Percentiles rank a stretch among this genome's conserved stretches.
Conservation (phyloP, 1,284 basidiomycete species). For the Omphalotus olearius region DNA sequence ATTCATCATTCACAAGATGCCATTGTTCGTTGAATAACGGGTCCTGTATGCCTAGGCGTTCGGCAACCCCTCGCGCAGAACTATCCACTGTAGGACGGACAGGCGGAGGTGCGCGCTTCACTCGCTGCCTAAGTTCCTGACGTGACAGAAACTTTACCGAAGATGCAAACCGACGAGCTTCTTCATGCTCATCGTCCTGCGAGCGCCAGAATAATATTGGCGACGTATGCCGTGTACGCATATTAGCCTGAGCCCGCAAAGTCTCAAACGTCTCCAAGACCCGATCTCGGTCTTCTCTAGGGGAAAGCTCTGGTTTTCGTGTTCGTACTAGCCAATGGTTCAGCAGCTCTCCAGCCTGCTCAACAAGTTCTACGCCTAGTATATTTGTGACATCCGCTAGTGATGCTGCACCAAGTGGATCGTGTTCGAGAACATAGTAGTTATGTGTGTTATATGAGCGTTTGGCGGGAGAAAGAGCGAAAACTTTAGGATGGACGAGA, state of each 20-base stretch:
- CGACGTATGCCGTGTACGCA: too few species aligned
- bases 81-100: slow-evolving; percentile 23
- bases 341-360: slow-evolving; percentile 80
- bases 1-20: slow-evolving; percentile 84
- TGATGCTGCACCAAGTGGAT: slow-evolving; percentile 46
- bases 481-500: slow-evolving; percentile 4
- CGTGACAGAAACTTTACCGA: slow-evolving; percentile 54
- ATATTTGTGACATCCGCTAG: slow-evolving; percentile 52
- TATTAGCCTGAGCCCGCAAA: slow-evolving; percentile 33
- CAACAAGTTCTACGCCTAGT: slow-evolving; percentile 84
- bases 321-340: slow-evolving; percentile 86
- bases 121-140: slow-evolving; percentile 60
- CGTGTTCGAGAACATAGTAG: slow-evolving; percentile 87
- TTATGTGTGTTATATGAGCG: slow-evolving; percentile 75
- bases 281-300: slow-evolving; percentile 40
- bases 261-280: slow-evolving; percentile 49
- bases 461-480: slow-evolving; percentile 27
- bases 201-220: slow-evolving; percentile 27
- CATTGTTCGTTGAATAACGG: slow-evolving; percentile 89
- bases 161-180: slow-evolving; percentile 41
- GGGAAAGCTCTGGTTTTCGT: slow-evolving; percentile 32
- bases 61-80: slow-evolving; percentile 46
- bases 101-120: slow-evolving; percentile 67
- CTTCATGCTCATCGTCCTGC: slow-evolving; percentile 24
- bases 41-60: slow-evolving; percentile 75